Conservation (phyloP, 2,329 filamentous ascomycete genomes). For the Aureobasidium subglaciale region DNA sequence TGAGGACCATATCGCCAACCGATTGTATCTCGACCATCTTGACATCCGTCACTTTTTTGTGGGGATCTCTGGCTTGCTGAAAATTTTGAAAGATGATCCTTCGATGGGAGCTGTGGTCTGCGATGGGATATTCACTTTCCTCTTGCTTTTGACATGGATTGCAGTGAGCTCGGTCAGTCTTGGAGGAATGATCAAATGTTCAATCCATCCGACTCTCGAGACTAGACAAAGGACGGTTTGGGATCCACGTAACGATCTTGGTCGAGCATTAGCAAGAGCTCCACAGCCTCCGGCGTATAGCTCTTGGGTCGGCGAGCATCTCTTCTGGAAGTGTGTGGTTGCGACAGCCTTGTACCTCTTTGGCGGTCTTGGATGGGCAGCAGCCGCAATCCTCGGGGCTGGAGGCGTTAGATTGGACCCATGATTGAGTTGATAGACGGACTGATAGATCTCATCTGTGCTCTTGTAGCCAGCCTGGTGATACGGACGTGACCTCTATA, state of each 20-base stretch:
- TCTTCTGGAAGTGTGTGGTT: neutral
- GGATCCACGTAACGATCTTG: neutral
- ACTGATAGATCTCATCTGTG: no score
- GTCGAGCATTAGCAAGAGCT: neutral
- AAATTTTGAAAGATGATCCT: constrained; percentile 39
- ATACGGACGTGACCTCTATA: no score
- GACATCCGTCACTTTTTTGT: neutral
- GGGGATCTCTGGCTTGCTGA: constrained; percentile 37
- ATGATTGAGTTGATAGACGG: neutral
- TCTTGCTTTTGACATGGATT: neutral
- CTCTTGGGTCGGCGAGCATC: neutral
- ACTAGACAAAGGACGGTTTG: neutral
- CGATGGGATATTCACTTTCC: constrained; percentile 37
- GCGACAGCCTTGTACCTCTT: neutral
- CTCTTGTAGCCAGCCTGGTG: no score
- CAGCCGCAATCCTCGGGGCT: constrained; percentile 7
- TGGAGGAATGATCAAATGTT: neutral
- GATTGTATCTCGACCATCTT: neutral
- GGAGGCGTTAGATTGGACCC: neutral
- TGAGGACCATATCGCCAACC: neutral
- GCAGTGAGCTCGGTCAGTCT: neutral
- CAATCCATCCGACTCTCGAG: neutral
- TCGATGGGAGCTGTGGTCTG: constrained; percentile 48
- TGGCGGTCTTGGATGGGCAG: constrained; percentile 13
- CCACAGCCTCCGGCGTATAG: no score